phyloP scores from a whole-genome alignment of 2,329 filamentous ascomycete genomes.

The Monilinia polystroma region DNA sequence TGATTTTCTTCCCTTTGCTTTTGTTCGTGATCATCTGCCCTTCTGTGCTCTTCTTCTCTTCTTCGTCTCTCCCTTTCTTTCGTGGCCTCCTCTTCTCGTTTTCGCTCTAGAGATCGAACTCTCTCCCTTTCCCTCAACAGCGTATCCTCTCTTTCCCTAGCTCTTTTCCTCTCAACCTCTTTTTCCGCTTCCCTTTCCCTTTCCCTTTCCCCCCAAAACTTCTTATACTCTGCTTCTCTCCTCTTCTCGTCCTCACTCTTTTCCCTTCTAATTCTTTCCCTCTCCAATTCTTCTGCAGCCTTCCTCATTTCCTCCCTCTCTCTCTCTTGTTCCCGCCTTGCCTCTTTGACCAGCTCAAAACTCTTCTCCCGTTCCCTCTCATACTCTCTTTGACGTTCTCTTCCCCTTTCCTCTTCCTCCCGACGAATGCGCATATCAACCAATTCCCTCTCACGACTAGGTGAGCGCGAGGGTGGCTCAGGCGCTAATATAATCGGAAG shows the following conservation, averaged over 20 bases:
- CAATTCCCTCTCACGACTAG: constrained; percentile 12
- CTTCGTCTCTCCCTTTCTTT: neutral
- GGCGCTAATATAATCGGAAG: constrained; percentile 15
- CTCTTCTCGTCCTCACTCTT: constrained; percentile 11
- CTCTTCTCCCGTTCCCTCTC: neutral
- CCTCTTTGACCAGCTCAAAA: constrained; percentile 10
- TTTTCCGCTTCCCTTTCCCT: neutral
- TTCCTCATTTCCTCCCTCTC: neutral
- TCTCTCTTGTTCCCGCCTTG: constrained; percentile 8
- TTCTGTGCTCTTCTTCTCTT: constrained; percentile 1
- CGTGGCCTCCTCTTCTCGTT: neutral
- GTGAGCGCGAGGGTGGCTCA: constrained; percentile 8
- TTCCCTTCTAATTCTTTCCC: constrained; percentile 11
- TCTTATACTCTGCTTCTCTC: neutral
- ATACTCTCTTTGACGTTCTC: constrained; percentile 5
- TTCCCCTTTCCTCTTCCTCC: constrained; percentile 17
- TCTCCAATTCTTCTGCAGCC: constrained; percentile 6
- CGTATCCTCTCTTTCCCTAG: constrained; percentile 6
- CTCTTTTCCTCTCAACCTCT: constrained; percentile 6
- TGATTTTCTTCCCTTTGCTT: neutral
- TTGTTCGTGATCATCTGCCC: constrained; percentile 3
- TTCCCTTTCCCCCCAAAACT: neutral
- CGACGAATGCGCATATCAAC: constrained; percentile 13
- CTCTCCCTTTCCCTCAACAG: constrained; percentile 2
- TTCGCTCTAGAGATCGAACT: neutral